Conservation (phyloP, 257 asterid genomes). For the Solanum pinnatisectum region DNA sequence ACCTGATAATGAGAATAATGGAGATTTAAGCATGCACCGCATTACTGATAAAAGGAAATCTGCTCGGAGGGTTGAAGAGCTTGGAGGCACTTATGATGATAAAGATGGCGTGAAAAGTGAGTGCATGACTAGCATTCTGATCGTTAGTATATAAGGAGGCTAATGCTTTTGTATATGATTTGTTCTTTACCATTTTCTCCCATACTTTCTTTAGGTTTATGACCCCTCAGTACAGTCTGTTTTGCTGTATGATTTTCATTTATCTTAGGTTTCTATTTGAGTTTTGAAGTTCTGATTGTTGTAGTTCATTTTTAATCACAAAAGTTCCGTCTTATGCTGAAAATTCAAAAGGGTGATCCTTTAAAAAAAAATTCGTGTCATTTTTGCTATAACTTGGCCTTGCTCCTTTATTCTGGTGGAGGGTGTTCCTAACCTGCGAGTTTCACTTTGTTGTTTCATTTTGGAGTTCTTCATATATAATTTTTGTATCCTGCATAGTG, state of each 20-base stretch:
- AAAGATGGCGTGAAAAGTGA: slow-evolving; percentile 62
- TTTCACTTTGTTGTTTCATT: neutral
- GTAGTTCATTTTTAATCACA: neutral
- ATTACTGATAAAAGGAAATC: slow-evolving; percentile 55
- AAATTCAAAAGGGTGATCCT: neutral
- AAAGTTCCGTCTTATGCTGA: neutral
- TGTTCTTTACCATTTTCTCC: neutral
- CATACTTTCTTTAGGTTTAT: neutral
- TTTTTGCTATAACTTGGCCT: neutral
- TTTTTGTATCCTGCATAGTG: neutral
- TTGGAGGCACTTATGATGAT: slow-evolving; percentile 50
- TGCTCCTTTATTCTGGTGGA: neutral
- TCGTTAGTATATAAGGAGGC: neutral
- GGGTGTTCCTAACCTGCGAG: neutral
- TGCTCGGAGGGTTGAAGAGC: slow-evolving; percentile 43
- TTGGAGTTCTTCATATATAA: neutral
- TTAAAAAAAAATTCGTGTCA: neutral
- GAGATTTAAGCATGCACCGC: slow-evolving; percentile 42
- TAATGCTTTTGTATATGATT: neutral
- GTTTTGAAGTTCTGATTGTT: neutral
- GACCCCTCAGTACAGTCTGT: neutral
- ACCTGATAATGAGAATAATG: slow-evolving; percentile 41
- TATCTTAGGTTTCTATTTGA: neutral
- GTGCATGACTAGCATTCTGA: slow-evolving; percentile 11
- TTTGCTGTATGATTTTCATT: neutral